Evolutionary conservation across 768 basidiomycete species (phyloP).

Genomic region (Rhizopogon sp.): DNA sequence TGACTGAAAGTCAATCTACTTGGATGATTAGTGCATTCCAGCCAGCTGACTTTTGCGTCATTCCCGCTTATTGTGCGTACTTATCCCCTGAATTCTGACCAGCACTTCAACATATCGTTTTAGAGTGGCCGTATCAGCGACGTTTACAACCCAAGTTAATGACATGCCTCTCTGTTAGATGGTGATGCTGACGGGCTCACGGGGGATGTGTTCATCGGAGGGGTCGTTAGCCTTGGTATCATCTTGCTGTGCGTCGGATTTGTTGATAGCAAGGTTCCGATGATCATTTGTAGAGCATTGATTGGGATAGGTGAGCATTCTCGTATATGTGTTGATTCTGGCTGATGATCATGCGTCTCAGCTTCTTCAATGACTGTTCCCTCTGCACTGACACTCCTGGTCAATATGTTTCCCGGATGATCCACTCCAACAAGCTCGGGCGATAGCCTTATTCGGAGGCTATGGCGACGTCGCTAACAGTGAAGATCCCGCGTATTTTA

Average conservation of each 20-base stretch:
- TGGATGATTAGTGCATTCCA: slow-evolving; percentile 42
- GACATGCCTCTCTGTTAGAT: neutral
- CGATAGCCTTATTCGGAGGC: slow-evolving; percentile 43
- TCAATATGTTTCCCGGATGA: slow-evolving; percentile 47
- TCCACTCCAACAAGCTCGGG: slow-evolving; percentile 39
- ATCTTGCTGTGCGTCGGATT: slow-evolving; percentile 44
- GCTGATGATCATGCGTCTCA: slow-evolving; percentile 9
- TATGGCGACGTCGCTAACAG: slow-evolving; percentile 43
- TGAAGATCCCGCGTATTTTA: slow-evolving; percentile 3
- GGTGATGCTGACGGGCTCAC: neutral
- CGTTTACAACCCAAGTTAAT: slow-evolving; percentile 35
- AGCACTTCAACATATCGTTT: neutral
- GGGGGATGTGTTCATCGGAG: slow-evolving; percentile 39
- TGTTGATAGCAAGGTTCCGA: slow-evolving; percentile 35
- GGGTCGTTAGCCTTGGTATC: slow-evolving; percentile 38
- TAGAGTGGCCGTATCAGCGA: slow-evolving; percentile 36
- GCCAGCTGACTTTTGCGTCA: slow-evolving; percentile 36
- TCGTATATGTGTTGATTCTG: neutral
- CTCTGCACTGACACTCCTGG: slow-evolving; percentile 42
- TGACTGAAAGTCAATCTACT: slow-evolving; percentile 20
- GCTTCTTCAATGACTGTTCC: slow-evolving; percentile 47
- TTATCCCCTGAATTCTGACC: neutral
- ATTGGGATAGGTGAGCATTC: slow-evolving; percentile 39
- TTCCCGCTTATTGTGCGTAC: slow-evolving; percentile 23
- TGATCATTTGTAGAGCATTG: slow-evolving; percentile 48